Evolutionary conservation across 1,139 yeast genomes (phyloP).

Genomic region (Diutina catenulata): DNA sequence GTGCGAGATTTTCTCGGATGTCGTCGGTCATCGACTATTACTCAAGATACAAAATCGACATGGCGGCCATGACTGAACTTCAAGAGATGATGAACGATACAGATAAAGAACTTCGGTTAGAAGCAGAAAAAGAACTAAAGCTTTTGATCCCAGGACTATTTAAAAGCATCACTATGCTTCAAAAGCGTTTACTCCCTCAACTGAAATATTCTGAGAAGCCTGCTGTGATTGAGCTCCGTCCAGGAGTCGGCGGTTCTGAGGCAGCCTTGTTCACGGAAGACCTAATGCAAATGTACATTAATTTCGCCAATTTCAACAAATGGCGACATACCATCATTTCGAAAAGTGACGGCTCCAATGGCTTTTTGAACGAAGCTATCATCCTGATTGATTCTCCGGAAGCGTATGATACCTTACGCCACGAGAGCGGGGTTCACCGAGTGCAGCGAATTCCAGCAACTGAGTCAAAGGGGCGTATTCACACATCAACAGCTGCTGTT

Average conservation of each 20-base stretch:
- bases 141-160: slow-evolving; percentile 23
- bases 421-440: slow-evolving; percentile 93
- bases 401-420: slow-evolving; percentile 58
- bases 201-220: slow-evolving; percentile 69
- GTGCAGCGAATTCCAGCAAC: slow-evolving; percentile 93
- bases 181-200: slow-evolving; percentile 57
- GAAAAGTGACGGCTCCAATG: slow-evolving; percentile 52
- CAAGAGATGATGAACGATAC: slow-evolving; percentile 21
- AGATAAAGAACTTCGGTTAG: slow-evolving; percentile 24
- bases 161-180: slow-evolving; percentile 31
- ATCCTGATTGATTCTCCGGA: slow-evolving; percentile 66
- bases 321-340: slow-evolving; percentile 64
- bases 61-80: slow-evolving; percentile 24
- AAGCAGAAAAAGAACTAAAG: slow-evolving; percentile 17
- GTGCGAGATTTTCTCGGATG: slow-evolving; percentile 44
- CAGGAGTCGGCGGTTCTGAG: slow-evolving; percentile 95
- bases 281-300: slow-evolving; percentile 68
- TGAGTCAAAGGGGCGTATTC: slow-evolving; percentile 87
- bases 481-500: slow-evolving; percentile 93
- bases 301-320: slow-evolving; percentile 47
- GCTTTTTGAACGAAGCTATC: slow-evolving; percentile 60
- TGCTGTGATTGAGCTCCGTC: slow-evolving; percentile 74
- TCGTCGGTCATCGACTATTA: slow-evolving; percentile 43
- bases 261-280: slow-evolving; percentile 82
- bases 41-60: slow-evolving; percentile 30